Base-by-base conservation (phyloP, 2,329 filamentous ascomycete genomes). In the Dryadomyces sulphureus region DNA sequence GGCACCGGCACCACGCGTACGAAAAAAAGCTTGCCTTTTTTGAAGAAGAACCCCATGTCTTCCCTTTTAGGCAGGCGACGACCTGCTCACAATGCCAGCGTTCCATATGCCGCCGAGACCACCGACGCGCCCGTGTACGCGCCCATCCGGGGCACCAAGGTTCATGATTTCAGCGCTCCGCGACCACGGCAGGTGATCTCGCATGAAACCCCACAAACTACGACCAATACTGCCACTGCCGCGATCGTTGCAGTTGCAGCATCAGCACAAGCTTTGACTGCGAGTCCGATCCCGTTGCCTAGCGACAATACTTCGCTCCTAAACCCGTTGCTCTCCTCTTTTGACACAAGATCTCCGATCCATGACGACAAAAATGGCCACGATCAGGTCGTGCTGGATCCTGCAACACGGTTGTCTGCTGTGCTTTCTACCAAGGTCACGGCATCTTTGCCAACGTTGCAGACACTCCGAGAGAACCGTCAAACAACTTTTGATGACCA, bases 131-230 rank as follows among this genome's bases (percentile, higher is more conserved):
- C 68, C 5, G 59, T 61, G 19, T 79, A 80, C 53, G 77, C 81
- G 53, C 77, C 77, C 17, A 83, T 83, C 51, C 70, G 69, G 54
- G 79, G 75, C 42, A 83, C 73, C 7, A 66, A 69, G 41, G 70
- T 81, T 43, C 79, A 83, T 56, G 79, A 78, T 57, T 82, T 80
- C 54, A 81, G 76, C 54, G 75, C 73, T 0, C 77, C 77, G 1
- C 65, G 75, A 43, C 67, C 66, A 21, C 68, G 64, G 49, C 68
- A 60, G 40, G 59, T 63, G 24, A 51, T 65, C 4, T 59, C 62
- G 21, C 62, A 52, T 41, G 58, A 55, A 48, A 52, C 34, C 5
- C 20, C 38, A 7, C 39, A 42, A 48, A 45, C 53, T 30, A 41
- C 20, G 22, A n/a, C n/a, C n/a, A n/a, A n/a, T n/a, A n/a, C 46